Percentiles rank a stretch among this genome's conserved stretches.
phyloP scores from a whole-genome alignment of 352 stramenopile species.

The Globisporangium parvum region DNA sequence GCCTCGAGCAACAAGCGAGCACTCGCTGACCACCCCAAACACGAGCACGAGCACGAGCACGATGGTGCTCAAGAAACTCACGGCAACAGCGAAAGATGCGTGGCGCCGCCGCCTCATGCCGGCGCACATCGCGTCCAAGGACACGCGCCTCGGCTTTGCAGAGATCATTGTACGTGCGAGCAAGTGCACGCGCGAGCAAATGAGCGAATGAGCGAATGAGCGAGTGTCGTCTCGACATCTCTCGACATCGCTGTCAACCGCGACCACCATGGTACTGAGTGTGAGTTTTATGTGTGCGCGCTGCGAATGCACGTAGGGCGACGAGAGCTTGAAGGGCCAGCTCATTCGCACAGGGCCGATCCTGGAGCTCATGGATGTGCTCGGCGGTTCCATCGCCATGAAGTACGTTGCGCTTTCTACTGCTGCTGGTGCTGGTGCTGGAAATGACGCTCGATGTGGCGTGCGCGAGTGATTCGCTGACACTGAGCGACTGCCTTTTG shows the following conservation, averaged over 20 bases:
- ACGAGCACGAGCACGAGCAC: not conserved
- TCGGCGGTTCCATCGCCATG: constrained; percentile 33
- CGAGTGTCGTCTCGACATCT: too few relatives aligned
- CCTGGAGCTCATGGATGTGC: constrained; percentile 47
- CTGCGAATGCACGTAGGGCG: constrained; percentile 25
- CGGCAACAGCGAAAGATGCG: constrained; percentile 26
- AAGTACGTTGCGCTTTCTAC: constrained; percentile 9
- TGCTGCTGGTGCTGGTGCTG: not conserved
- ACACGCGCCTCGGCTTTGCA: constrained; percentile 46
- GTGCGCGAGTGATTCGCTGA: not conserved
- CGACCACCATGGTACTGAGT: too few relatives aligned
- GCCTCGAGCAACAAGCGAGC: too few relatives aligned
- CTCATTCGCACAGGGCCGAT: constrained; percentile 42
- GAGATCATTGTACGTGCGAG: constrained; percentile 41
- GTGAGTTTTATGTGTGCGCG: too few relatives aligned
- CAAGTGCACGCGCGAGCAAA: not conserved
- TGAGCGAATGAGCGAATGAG: not conserved
- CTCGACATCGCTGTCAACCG: too few relatives aligned
- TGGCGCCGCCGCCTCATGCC: constrained; percentile 40
- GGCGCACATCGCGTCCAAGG: constrained; percentile 31
- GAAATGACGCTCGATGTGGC: not conserved
- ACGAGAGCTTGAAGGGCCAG: constrained; percentile 37
- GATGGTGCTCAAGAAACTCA: constrained; percentile 33
- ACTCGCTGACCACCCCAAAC: too few relatives aligned
- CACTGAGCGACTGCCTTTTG: too few relatives aligned